Percentiles rank a stretch among this genome's conserved stretches.
Evolutionary conservation across 2,329 filamentous ascomycete species (phyloP).

Genomic region (Phaeosphaeria sp.): DNA sequence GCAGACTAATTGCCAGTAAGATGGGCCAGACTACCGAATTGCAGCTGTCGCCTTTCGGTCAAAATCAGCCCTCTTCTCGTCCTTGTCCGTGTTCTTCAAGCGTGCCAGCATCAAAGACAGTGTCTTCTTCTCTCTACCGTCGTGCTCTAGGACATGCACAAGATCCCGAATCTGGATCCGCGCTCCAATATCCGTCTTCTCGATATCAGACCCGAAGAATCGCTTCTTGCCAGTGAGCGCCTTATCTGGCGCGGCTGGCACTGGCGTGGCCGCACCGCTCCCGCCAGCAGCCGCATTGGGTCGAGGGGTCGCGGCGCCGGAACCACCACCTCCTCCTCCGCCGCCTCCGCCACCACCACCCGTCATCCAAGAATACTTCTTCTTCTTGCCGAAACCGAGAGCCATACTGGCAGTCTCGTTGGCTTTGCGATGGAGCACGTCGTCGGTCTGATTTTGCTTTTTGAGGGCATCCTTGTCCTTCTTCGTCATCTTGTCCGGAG

Average conservation of each 20-base stretch:
- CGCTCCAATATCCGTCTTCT: slow-evolving; percentile 77
- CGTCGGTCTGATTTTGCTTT: slow-evolving; percentile 77
- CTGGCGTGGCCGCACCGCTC: slow-evolving; percentile 36
- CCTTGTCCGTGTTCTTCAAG: slow-evolving; percentile 39
- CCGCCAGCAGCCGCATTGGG: slow-evolving; percentile 31
- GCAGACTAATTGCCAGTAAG: background rate
- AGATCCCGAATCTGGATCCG: slow-evolving; percentile 87
- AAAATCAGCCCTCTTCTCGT: slow-evolving; percentile 23
- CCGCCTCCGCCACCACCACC: slow-evolving; percentile 47
- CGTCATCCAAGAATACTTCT: slow-evolving; percentile 80
- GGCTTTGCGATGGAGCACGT: slow-evolving; percentile 79
- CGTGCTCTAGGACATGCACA: slow-evolving; percentile 78
- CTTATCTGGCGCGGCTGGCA: slow-evolving; percentile 29
- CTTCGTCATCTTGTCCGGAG: slow-evolving; percentile 70
- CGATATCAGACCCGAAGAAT: slow-evolving; percentile 76
- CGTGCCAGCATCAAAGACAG: slow-evolving; percentile 39
- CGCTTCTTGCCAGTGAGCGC: slow-evolving; percentile 65
- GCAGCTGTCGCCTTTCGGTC: slow-evolving; percentile 14
- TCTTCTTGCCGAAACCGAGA: slow-evolving; percentile 67
- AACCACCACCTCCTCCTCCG: slow-evolving; percentile 37
- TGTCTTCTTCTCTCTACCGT: slow-evolving; percentile 71
- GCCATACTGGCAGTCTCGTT: slow-evolving; percentile 86
- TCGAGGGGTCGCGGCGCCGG: slow-evolving; percentile 43
- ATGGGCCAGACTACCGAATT: slow-evolving; percentile 5
- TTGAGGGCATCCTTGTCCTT: slow-evolving; percentile 83